phyloP scores from a whole-genome alignment of 805 yeast species.

The Candida patagonica region DNA sequence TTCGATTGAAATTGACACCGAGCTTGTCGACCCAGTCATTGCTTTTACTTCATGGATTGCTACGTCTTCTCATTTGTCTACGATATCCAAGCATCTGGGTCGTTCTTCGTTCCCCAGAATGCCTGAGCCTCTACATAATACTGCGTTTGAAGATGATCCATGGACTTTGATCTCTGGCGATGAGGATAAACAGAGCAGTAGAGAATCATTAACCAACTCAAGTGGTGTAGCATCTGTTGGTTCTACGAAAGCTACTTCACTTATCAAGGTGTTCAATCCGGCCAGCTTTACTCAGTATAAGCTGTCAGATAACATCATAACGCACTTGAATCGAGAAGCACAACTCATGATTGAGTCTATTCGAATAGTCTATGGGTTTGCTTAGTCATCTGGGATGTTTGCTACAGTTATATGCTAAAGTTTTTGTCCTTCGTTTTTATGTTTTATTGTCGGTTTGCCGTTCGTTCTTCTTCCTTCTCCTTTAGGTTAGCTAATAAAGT shows the following conservation, averaged over 20 bases:
- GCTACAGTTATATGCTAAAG: too few species aligned
- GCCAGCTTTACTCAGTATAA: neutral
- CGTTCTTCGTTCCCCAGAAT: neutral
- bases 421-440: too few species aligned
- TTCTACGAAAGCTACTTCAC: neutral
- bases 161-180: slow-evolving; percentile 4
- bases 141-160: slow-evolving; percentile 8
- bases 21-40: slow-evolving; percentile 15
- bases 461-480: too few species aligned
- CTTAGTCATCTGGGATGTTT: too few species aligned
- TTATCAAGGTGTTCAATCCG: slow-evolving; percentile 7
- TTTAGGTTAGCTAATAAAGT: too few species aligned
- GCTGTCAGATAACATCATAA: slow-evolving; percentile 4
- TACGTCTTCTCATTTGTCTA: neutral
- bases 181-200: neutral
- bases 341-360: neutral
- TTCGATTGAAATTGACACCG: slow-evolving; percentile 21
- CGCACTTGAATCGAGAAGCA: neutral
- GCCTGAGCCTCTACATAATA: slow-evolving; percentile 8
- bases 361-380: neutral
- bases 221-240: too few species aligned
- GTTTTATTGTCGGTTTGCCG: too few species aligned
- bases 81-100: neutral
- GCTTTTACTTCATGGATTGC: slow-evolving; percentile 21
- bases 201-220: slow-evolving; percentile 1